Base-by-base conservation (phyloP, 2,329 filamentous ascomycete species). In the Apiospora arundinis region DNA sequence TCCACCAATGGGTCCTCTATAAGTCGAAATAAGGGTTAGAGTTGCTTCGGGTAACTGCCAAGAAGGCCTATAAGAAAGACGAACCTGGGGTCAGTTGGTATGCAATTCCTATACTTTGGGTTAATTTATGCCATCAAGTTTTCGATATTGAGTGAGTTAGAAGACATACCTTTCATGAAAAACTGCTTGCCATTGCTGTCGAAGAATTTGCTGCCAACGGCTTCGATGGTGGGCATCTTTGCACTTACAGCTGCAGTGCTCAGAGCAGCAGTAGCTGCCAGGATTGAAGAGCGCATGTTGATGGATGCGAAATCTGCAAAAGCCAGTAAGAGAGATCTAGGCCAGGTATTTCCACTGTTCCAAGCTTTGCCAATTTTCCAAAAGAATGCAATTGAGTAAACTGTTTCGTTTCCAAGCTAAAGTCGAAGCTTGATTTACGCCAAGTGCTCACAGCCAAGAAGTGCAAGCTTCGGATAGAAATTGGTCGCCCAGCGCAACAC, bases 121-220 rank as follows among this genome's bases (percentile, higher is more conserved):
- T 46, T 16, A 71, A 70, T 32, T 32, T 18, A 70, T 37, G 44
- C n/a, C 12, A 23, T 23, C 16, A 14, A 16, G 18, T 12, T 28
- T 12, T 28, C 42, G 18, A 45, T 32, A 28, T 67, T 5, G 16
- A 28, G 16, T 70, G 25, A 69, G 67, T 46, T 60, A n/a, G 37
- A 18, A 56, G 25, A 63, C 80, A 68, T 81, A 93, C 93, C 93
- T 84, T 95, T 96, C 81, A 96, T 88, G 81, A 90, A 96, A 86
- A 93, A 97, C 79, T 97, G 94, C 44, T 91, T 87, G 74, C 94
- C 94, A 80, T 95, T 90, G 77, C 89, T 90, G 75, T 90, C 91
- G 85, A 97, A 97, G 85, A 97, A 94, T 83, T 97, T 97, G 84
- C 92, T 91, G 68, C 94, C 94, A 70, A 92, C 89, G 25, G 84